Percentiles rank a stretch among this genome's conserved stretches.
Conservation (phyloP, 2,329 filamentous ascomycete species). For the Botrytis medusae region DNA sequence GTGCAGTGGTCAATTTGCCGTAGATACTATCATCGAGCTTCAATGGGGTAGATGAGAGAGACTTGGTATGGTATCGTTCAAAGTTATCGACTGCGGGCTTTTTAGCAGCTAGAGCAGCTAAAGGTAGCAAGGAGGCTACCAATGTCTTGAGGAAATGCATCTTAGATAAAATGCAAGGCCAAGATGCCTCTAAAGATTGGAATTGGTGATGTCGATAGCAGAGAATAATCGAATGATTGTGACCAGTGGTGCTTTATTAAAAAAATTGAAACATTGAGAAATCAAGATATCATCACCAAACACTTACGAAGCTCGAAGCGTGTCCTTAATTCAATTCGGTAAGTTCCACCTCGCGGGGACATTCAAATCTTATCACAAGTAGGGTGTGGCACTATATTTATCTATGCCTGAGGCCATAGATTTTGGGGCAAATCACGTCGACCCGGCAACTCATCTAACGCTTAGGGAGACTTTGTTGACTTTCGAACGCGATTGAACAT, state of each 20-base stretch:
- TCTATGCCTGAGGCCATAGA: not conserved
- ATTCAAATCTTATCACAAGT: not conserved
- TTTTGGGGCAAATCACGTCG: not conserved
- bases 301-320: slow-evolving; percentile 23
- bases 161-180: slow-evolving; percentile 40
- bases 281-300: slow-evolving; percentile 6
- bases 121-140: slow-evolving; percentile 61
- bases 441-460: slow-evolving; percentile 8
- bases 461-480: slow-evolving; percentile 16
- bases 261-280: slow-evolving; percentile 11
- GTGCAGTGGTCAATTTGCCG: slow-evolving; percentile 69
- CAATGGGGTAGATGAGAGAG: slow-evolving; percentile 64
- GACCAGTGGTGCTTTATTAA: slow-evolving; percentile 1
- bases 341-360: slow-evolving; percentile 21
- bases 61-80: slow-evolving; percentile 66
- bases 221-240: not conserved
- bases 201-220: not conserved
- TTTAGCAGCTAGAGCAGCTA: slow-evolving; percentile 59
- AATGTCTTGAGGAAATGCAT: slow-evolving; percentile 70
- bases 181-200: slow-evolving; percentile 16
- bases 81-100: slow-evolving; percentile 67
- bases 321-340: slow-evolving; percentile 23
- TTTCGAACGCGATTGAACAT: slow-evolving; percentile 6
- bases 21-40: slow-evolving; percentile 78
- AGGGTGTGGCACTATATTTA: not conserved